Conservation (phyloP, 192 early-diverging fungal species). For the Geranomyces variabilis region DNA sequence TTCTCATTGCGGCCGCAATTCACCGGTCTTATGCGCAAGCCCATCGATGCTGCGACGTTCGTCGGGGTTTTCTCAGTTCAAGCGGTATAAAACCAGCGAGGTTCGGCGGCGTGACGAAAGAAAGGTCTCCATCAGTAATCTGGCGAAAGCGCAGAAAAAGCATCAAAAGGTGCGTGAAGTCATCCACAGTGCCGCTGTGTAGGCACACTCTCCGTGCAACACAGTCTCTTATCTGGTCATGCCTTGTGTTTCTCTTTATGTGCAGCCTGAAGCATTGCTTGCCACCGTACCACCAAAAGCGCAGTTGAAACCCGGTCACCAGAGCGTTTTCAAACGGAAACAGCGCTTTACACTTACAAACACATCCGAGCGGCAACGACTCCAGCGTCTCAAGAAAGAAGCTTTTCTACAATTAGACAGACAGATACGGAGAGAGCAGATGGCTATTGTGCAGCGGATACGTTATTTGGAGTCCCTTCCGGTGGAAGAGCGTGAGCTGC, state of each 20-base stretch:
- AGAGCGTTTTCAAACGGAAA: not conserved
- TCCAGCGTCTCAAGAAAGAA: conserved; percentile 23
- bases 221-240: conserved; percentile 1
- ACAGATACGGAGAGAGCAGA: conserved; percentile 34
- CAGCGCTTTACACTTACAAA: not conserved
- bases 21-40: not conserved
- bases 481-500: conserved; percentile 13
- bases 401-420: conserved; percentile 27
- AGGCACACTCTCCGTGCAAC: not conserved
- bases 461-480: conserved; percentile 32
- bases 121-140: conserved; percentile 8
- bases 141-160: conserved; percentile 12
- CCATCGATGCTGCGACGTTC: not conserved
- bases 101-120: not conserved
- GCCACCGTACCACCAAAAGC: not conserved
- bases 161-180: not conserved
- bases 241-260: not conserved
- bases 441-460: conserved; percentile 32
- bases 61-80: conserved; percentile 11
- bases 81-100: not conserved
- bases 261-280: not conserved
- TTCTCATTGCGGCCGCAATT: not conserved
- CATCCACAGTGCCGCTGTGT: not conserved
- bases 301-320: not conserved
- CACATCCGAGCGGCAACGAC: conserved; percentile 18